Percentiles rank a stretch among this genome's conserved stretches.
Conservation (phyloP, 2,329 filamentous ascomycete genomes). For the Venturia aucupariae region DNA sequence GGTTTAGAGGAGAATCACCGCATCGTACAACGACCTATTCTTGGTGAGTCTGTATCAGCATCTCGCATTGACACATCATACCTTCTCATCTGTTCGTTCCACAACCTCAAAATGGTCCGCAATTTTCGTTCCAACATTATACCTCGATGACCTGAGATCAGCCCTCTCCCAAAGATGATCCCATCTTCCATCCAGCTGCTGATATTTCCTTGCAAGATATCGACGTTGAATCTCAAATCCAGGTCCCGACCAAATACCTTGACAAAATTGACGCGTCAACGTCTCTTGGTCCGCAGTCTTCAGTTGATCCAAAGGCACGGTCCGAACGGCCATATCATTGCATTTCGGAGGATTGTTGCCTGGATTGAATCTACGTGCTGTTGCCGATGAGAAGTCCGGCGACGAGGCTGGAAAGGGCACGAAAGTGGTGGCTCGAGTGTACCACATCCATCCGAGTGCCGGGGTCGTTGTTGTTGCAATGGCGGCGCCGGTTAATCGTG, state of each 20-base stretch:
- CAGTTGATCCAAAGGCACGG: constrained; percentile 27
- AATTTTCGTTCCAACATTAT: constrained; percentile 28
- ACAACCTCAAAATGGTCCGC: constrained; percentile 35
- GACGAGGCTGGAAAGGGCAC: constrained; percentile 24
- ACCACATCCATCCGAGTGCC: constrained; percentile 24
- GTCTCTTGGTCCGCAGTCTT: constrained; percentile 23
- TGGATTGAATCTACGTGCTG: constrained; percentile 25
- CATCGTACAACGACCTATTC: constrained; percentile 29
- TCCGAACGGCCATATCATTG: constrained; percentile 29
- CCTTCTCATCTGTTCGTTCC: constrained; percentile 27
- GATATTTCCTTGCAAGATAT: constrained; percentile 28
- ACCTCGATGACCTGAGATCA: constrained; percentile 25
- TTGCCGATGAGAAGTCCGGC: constrained; percentile 22
- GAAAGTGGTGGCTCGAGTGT: constrained; percentile 29
- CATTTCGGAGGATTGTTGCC: constrained; percentile 28
- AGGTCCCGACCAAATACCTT: constrained; percentile 29
- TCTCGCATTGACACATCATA: constrained; percentile 15
- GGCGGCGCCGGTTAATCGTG: not conserved
- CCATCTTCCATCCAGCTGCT: constrained; percentile 24
- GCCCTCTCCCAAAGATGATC: constrained; percentile 28
- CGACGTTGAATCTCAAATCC: constrained; percentile 29
- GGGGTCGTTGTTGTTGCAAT: constrained; percentile 2
- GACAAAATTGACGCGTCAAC: constrained; percentile 29
- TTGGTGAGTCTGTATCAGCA: not conserved
- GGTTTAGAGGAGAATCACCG: constrained; percentile 28